Conservation (phyloP, 345 rosid species). For the Populus euphratica region DNA sequence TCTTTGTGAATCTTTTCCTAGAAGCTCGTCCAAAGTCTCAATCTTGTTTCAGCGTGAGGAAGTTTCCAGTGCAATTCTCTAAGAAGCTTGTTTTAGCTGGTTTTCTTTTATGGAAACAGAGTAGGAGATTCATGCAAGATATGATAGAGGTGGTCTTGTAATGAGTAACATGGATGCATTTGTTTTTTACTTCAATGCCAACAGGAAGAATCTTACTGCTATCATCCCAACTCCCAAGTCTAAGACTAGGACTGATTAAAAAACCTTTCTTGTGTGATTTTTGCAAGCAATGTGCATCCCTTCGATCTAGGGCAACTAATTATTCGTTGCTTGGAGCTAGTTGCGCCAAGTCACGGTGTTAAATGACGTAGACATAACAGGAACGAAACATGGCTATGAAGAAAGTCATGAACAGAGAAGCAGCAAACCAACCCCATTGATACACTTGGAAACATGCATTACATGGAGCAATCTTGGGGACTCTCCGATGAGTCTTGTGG, state of each 20-base stretch:
- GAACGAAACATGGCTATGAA: not conserved
- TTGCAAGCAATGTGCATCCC: too few species aligned
- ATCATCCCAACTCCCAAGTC: not conserved
- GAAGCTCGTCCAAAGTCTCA: not conserved
- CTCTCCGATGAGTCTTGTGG: slow-evolving; percentile 4
- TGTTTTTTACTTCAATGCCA: not conserved
- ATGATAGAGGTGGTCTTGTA: not conserved
- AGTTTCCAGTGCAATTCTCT: not conserved
- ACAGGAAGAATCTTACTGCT: not conserved
- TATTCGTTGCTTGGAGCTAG: too few species aligned
- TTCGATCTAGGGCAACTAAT: too few species aligned
- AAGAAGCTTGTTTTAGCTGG: not conserved
- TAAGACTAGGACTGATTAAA: too few species aligned
- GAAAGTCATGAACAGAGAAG: not conserved
- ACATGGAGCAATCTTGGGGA: not conserved
- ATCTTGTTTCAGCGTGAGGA: not conserved
- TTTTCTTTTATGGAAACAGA: not conserved
- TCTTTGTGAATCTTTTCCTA: not conserved
- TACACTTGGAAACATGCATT: not conserved
- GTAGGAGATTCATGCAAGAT: not conserved
- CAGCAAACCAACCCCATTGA: not conserved
- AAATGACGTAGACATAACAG: not conserved
- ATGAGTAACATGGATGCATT: not conserved
- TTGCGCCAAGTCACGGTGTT: not conserved
- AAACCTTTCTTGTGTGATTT: too few species aligned